Base-by-base conservation (phyloP, 192 early-diverging fungal genomes). In the Geosiphon pyriformis region DNA sequence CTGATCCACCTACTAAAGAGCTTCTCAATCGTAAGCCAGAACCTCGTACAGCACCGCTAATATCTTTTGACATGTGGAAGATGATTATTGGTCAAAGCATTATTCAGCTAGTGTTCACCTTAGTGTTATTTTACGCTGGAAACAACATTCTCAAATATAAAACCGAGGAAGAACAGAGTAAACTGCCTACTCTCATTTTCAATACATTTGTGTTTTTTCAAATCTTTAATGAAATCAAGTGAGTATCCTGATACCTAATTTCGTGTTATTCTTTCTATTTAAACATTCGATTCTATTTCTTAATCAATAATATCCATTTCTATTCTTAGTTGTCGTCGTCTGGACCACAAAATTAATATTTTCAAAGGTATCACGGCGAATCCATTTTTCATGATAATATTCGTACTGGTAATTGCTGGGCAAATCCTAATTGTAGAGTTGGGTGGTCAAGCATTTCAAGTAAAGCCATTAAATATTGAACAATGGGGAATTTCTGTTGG, bases 51-150 rank as follows among this genome's bases (percentile, higher is more conserved):
- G 88, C 92, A 32, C 85, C 93, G 7, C 74, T 99, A 29, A 94
- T 99, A 65, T 86, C 81, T 4, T 88, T 89, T 67, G 82, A 83
- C 31, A 98, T 98, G 98, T 96, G 92, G 90, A 94, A 92, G 70
- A 91, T 93, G 85, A 96, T 99, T 52, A 73, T 95, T 30, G 90
- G 90, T 6, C 93, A 99, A 78, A 83, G 89, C 8, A 75, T 97
- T 23, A 88, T 92, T 74, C 96, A 98, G 74, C 82, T 96, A 30
- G 81, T 85, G 15, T 82, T 94, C 23, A 92, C 88, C 32, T 80
- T 94, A 62, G 74, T 87, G n/a, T 78, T 88, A 12, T 71, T 90
- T n/a, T 92, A 90, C 57, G 68, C 59, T 20, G 76, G 76, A 8
- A 81, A 81, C 67, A 70, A 81, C 50, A 85, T 91, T 42, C 80